Evolutionary conservation across 129 eudicot species (phyloP).

Genomic region (Scalesia atractyloides): DNA sequence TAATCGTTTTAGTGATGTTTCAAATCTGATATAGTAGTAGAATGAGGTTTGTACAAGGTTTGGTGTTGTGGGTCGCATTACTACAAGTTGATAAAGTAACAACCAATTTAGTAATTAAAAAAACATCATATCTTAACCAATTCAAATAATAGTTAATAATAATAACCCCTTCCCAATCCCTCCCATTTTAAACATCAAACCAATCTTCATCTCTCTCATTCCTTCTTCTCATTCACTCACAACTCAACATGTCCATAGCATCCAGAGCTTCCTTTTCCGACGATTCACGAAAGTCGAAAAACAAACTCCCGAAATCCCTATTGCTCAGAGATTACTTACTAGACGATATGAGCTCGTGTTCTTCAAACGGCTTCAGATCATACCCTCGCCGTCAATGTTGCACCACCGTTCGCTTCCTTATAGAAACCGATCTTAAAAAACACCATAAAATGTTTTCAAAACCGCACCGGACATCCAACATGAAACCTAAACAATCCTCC

Average conservation of each 20-base stretch:
- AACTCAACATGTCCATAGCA: slow-evolving; percentile 1
- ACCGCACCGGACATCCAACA: slow-evolving; percentile 3
- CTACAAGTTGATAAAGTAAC: not conserved
- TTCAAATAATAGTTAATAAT: slow-evolving; percentile 18
- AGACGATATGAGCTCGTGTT: slow-evolving; percentile 84
- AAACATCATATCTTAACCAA: not conserved
- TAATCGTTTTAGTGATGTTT: no score
- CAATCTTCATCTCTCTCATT: slow-evolving; percentile 4
- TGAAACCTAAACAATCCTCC: slow-evolving; percentile 32
- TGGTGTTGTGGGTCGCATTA: no score
- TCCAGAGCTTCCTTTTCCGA: slow-evolving; percentile 29
- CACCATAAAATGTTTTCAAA: slow-evolving; percentile 13
- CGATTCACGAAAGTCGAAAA: slow-evolving; percentile 42
- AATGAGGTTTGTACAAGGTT: no score
- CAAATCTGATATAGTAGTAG: no score
- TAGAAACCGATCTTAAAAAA: slow-evolving; percentile 49
- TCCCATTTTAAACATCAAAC: not conserved
- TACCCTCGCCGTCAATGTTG: slow-evolving; percentile 79
- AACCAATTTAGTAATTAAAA: not conserved
- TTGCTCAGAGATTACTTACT: slow-evolving; percentile 62
- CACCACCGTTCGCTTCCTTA: slow-evolving; percentile 55
- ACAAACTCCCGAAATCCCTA: slow-evolving; percentile 36
- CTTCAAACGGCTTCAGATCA: slow-evolving; percentile 85
- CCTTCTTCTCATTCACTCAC: not conserved
- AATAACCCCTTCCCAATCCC: not conserved